Base-by-base conservation (phyloP, 768 basidiomycete genomes). In the Tylopilus subfusipes region DNA sequence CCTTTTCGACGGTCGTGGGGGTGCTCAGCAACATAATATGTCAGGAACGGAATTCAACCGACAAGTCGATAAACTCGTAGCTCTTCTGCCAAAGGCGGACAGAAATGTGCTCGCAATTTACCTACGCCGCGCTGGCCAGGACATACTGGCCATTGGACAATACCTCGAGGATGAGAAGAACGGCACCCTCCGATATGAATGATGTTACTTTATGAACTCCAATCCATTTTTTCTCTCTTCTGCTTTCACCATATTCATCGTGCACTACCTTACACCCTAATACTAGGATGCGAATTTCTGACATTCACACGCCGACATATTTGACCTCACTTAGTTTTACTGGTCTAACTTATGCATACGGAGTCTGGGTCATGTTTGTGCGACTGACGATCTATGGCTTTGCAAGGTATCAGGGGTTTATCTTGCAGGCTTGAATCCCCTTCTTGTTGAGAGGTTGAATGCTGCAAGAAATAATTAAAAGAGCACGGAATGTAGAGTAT, bases 141-240 rank as follows among this genome's bases (percentile, higher is more conserved):
- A 90, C 68, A 86, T 91, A 40, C 73, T 89, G 40, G 90, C 90
- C n/a, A 90, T 93, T 61, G 88, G 88, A 16, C 86, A 89, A 65
- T 93, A 90, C 67, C 74, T 93, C 12, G 90, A 90, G 59, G 90
- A 93, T 58, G 87, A 90, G 67, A 86, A 85, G 73, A 88, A 85
- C 63, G 88, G 88, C 30, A 78, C 74, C 43, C 65, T 90, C 45
- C 75, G 76, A 54, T 57, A 66, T 40, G 67, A 72, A 38, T 75
- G 62, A 66, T 58, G 30, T 27, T 52, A 56, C 39, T 42, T 50
- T 42, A 21, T 5, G 22, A 18, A 11, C 46, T n/a, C n/a, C n/a
- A n/a, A n/a, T n/a, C 42, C 21, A 21, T 39, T 34, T 22, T 39
- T 42, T 27, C 42, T 18, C 16, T 48, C 47, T 44, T 44, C 24